A percentile compares a stretch with the other conserved stretches of the same genome.
These are phyloP conservation scores for Phytopythium cucurbitacearum DNA, from an alignment of 352 stramenopile genomes.

Conservation along the genomic window DNA sequence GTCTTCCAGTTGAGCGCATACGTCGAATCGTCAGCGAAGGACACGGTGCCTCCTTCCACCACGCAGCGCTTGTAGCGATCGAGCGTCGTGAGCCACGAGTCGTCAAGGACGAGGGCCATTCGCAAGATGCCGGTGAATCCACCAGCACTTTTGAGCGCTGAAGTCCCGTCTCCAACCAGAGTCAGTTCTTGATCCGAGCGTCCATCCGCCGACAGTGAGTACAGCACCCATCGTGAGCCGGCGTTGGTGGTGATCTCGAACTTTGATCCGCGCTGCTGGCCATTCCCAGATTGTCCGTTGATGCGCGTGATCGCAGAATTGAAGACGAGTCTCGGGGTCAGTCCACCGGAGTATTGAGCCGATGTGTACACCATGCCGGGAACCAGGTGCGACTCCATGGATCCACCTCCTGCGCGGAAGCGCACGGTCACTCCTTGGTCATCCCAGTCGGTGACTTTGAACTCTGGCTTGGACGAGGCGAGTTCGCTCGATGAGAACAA, in stretches of 20 bases:
- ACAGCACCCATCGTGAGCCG: conserved; percentile 57
- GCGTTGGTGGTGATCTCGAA: conserved; percentile 51
- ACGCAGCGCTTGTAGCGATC: conserved; percentile 53
- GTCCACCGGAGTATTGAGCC: conserved; percentile 30
- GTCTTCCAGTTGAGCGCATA: conserved; percentile 62
- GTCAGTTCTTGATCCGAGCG: conserved; percentile 34
- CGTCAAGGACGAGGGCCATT: conserved; percentile 33
- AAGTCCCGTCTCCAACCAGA: conserved; percentile 28
- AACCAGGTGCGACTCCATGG: conserved; percentile 46
- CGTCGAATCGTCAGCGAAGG: conserved; percentile 34
- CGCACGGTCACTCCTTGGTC: conserved; percentile 53
- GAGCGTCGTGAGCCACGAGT: conserved; percentile 27
- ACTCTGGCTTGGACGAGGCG: conserved; percentile 27
- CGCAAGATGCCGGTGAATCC: conserved; percentile 46
- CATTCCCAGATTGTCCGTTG: conserved; percentile 25
- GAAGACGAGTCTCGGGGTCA: conserved; percentile 38
- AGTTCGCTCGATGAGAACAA: conserved; percentile 52
- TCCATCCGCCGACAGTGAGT: conserved; percentile 38
- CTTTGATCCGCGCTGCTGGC: conserved; percentile 26
- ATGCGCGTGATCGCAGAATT: conserved; percentile 36
- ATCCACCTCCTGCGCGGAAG: conserved; percentile 21
- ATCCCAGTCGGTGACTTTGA: conserved; percentile 52
- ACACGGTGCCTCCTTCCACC: conserved; percentile 32
- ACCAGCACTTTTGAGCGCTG: conserved; percentile 23
- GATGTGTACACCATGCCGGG: conserved; percentile 65